phyloP scores from a whole-genome alignment of 441 rosid genomes.

The Aquilaria agallochum region DNA sequence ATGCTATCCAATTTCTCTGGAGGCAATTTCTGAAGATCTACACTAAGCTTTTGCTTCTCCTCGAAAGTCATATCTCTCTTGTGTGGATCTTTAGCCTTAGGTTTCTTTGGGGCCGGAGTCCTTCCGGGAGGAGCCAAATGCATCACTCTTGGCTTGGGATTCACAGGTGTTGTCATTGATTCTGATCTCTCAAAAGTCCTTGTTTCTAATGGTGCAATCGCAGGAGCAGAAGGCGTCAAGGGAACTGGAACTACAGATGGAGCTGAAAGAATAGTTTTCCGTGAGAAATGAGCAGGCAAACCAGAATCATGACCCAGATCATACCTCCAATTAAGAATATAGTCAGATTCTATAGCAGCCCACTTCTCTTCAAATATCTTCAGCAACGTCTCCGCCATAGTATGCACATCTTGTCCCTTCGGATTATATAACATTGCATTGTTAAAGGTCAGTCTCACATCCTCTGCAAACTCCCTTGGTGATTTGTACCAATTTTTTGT shows the following conservation, averaged over 20 bases:
- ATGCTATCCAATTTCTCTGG: conserved; percentile 90
- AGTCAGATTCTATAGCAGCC: conserved; percentile 76
- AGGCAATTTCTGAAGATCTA: conserved; percentile 83
- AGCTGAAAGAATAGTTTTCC: conserved; percentile 26
- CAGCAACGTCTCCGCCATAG: conserved; percentile 75
- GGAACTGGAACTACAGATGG: conserved; percentile 62
- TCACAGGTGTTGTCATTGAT: conserved; percentile 43
- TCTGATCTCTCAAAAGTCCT: conserved; percentile 78
- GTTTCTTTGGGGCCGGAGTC: conserved; percentile 89
- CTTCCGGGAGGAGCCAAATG: conserved; percentile 76
- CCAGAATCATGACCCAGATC: conserved; percentile 49
- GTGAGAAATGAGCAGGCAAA: conserved; percentile 22
- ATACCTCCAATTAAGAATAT: conserved; percentile 64
- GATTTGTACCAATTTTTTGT: conserved; percentile 82
- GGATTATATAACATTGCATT: conserved; percentile 98
- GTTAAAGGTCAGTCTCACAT: conserved; percentile 93
- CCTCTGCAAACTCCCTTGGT: conserved; percentile 93
- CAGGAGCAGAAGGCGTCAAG: conserved; percentile 65
- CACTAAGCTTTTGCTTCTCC: conserved; percentile 96
- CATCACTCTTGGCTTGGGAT: conserved; percentile 40
- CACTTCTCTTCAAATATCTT: conserved; percentile 86
- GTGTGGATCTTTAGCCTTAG: conserved; percentile 94
- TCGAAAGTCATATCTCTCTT: conserved; percentile 99
- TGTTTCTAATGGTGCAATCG: conserved; percentile 34
- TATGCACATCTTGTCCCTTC: conserved; percentile 88